Evolutionary conservation across 805 yeast genomes (phyloP).

Genomic region (Wickerhamomyces queroliae): DNA sequence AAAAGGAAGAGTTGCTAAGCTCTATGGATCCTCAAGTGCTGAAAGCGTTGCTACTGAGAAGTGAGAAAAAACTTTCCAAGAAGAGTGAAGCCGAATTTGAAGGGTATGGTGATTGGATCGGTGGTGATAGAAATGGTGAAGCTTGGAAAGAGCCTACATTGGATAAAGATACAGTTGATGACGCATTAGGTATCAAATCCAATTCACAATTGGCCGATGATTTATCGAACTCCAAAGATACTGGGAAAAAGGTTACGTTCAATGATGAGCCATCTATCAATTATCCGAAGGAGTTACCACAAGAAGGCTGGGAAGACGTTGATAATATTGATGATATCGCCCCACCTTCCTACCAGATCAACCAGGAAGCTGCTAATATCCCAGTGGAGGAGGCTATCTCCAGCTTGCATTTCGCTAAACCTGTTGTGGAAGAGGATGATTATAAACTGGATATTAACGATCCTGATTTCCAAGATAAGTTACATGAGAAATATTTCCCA

Average conservation of each 20-base stretch:
- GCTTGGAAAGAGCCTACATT: constrained; percentile 17
- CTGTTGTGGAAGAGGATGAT: constrained; percentile 28
- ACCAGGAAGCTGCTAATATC: constrained; percentile 38
- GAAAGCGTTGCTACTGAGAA: constrained; percentile 49
- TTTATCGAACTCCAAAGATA: constrained; percentile 4
- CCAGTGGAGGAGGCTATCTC: constrained; percentile 35
- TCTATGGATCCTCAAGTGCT: constrained; percentile 65
- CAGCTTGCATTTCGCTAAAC: constrained; percentile 63
- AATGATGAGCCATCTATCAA: constrained; percentile 23
- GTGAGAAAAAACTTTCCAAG: constrained; percentile 35
- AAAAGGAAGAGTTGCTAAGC: constrained; percentile 60
- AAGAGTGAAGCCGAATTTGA: constrained; percentile 13
- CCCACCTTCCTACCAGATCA: constrained; percentile 42
- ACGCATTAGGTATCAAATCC: constrained; percentile 13
- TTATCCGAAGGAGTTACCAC: constrained; percentile 17
- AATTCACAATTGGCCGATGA: constrained; percentile 1
- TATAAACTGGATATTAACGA: constrained; percentile 56
- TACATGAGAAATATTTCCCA: constrained; percentile 85
- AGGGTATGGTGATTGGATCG: constrained; percentile 26
- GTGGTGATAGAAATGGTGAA: constrained; percentile 20
- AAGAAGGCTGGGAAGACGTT: constrained; percentile 43
- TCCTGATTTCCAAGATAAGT: constrained; percentile 70
- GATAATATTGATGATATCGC: constrained; percentile 45
- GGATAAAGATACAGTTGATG: constrained; percentile 13
- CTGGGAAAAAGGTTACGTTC: constrained; percentile 28